A percentile compares a stretch with the other conserved stretches of the same genome.
phyloP scores from a whole-genome alignment of 2,329 filamentous ascomycete species.

The Colletotrichum neosansevieriae region DNA sequence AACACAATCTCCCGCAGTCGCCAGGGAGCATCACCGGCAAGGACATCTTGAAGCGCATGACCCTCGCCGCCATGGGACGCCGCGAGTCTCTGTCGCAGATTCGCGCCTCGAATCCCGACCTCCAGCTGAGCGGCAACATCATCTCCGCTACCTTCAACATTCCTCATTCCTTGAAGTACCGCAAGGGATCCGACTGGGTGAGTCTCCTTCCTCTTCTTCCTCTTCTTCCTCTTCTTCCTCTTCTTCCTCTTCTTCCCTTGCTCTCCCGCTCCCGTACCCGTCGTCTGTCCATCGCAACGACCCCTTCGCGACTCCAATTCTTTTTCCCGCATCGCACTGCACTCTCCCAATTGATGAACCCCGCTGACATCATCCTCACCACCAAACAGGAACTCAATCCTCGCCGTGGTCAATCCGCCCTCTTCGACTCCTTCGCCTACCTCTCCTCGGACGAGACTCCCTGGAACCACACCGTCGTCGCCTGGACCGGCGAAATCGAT shows the following conservation, averaged over 20 bases:
- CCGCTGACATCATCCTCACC: constrained; percentile 31
- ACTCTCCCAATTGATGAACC: neutral
- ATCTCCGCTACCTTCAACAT: constrained; percentile 76
- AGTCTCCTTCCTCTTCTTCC: constrained; percentile 44
- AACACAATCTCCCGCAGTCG: constrained; percentile 26
- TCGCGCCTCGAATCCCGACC: constrained; percentile 66
- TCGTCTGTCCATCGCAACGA: neutral
- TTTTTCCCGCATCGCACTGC: neutral
- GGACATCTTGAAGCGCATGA: constrained; percentile 59
- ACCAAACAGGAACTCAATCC: constrained; percentile 74
- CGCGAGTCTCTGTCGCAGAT: constrained; percentile 68
- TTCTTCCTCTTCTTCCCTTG: neutral
- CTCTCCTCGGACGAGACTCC: constrained; percentile 85
- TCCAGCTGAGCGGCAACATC: constrained; percentile 72
- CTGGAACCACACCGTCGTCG: constrained; percentile 93
- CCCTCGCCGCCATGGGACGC: constrained; percentile 56
- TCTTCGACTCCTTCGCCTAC: constrained; percentile 91
- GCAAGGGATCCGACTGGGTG: constrained; percentile 72
- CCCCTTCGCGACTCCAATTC: neutral
- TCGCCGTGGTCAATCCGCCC: constrained; percentile 87
- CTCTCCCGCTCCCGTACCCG: neutral
- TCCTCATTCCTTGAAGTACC: constrained; percentile 70
- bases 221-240: neutral
- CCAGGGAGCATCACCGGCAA: constrained; percentile 44
- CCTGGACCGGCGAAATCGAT: constrained; percentile 93